These are phyloP conservation scores for Penicillium arizonense DNA, from an alignment of 495 filamentous ascomycete species.

Conservation along the genomic window DNA sequence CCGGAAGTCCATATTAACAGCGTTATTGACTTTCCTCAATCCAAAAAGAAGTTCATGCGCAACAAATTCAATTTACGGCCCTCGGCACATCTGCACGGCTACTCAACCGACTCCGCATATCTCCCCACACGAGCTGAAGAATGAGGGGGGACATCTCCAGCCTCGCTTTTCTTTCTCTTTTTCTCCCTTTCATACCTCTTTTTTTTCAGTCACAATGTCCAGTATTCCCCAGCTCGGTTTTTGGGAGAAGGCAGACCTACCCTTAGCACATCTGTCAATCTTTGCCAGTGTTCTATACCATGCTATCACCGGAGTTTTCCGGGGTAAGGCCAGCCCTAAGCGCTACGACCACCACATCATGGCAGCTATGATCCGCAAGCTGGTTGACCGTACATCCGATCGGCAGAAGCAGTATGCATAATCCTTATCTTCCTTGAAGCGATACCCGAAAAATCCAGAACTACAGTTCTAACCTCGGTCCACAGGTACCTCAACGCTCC, in stretches of 20 bases:
- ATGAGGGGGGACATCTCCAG: background rate
- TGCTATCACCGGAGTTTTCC: slow-evolving; percentile 36
- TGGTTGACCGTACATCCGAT: slow-evolving; percentile 18
- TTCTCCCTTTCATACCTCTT: background rate
- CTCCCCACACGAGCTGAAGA: background rate
- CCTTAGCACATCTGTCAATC: slow-evolving; percentile 20
- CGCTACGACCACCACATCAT: slow-evolving; percentile 33
- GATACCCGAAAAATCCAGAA: background rate
- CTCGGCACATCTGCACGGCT: no score
- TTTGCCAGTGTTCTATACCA: slow-evolving; percentile 23
- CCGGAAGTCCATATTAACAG: no score
- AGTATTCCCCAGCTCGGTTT: slow-evolving; percentile 29
- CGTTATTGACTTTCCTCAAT: no score
- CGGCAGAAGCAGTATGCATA: slow-evolving; percentile 37
- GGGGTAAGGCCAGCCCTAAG: slow-evolving; percentile 33
- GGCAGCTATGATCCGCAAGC: slow-evolving; percentile 25
- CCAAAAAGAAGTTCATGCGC: no score
- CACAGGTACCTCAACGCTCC: slow-evolving; percentile 31
- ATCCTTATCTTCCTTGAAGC: background rate
- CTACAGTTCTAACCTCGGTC: background rate
- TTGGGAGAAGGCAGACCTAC: slow-evolving; percentile 36
- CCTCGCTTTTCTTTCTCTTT: background rate
- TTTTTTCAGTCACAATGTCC: slow-evolving; percentile 3
- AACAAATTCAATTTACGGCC: no score
- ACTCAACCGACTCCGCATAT: background rate